Conservation (phyloP, 202 grass and related monocot genomes). For the Eragrostis tef region DNA sequence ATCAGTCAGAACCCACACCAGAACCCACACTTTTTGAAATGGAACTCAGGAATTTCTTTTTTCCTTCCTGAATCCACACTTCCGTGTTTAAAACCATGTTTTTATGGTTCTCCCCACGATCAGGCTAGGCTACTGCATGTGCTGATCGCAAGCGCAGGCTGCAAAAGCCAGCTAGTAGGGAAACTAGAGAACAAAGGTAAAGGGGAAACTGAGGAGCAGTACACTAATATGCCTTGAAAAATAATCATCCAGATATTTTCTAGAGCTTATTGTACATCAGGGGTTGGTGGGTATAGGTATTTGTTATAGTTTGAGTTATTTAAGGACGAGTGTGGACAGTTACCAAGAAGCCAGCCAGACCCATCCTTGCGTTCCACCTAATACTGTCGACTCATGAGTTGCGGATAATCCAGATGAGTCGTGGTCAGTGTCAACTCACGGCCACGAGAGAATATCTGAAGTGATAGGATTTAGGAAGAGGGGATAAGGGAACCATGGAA, state of each 20-base stretch:
- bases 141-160: neutral
- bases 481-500: slow-evolving; percentile 56
- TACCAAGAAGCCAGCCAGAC: neutral
- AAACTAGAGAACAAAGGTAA: neutral
- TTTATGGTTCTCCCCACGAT: neutral
- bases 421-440: slow-evolving; percentile 41
- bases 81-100: neutral
- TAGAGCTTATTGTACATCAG: neutral
- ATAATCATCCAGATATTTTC: neutral
- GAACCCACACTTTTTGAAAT: too few species aligned
- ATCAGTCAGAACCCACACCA: too few species aligned
- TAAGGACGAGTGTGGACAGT: neutral
- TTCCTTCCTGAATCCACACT: neutral
- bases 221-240: neutral
- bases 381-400: slow-evolving; percentile 7
- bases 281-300: neutral
- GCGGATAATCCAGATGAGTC: slow-evolving; percentile 9
- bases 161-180: neutral
- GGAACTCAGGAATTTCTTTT: too few species aligned
- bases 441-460: slow-evolving; percentile 52
- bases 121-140: neutral
- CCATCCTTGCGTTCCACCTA: neutral
- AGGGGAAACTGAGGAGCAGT: neutral
- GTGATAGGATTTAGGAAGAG: slow-evolving; percentile 42
- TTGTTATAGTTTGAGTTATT: neutral